These are phyloP conservation scores for Malassezia sp. DNA, from an alignment of 1,284 basidiomycete genomes.

Conservation along the genomic window DNA sequence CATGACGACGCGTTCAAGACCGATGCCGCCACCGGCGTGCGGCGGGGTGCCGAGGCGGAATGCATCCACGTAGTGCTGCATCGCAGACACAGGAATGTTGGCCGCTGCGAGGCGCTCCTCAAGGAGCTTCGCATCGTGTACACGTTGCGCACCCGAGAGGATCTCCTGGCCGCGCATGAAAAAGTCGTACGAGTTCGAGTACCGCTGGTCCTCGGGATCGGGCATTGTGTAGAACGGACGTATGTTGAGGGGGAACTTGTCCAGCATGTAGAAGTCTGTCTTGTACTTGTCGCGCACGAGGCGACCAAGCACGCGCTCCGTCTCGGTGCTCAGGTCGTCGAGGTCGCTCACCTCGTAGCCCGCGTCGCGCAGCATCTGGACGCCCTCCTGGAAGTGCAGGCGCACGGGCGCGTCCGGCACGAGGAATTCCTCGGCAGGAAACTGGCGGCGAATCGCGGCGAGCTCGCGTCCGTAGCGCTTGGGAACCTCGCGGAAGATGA, in stretches of 20 bases:
- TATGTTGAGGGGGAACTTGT: slow-evolving; percentile 44
- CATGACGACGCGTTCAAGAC: slow-evolving; percentile 87
- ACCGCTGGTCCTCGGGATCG: slow-evolving; percentile 40
- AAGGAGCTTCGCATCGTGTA: slow-evolving; percentile 78
- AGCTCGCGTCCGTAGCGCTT: slow-evolving; percentile 69
- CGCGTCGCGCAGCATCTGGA: slow-evolving; percentile 37
- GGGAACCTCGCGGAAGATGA: slow-evolving; percentile 45
- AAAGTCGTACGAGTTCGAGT: slow-evolving; percentile 98
- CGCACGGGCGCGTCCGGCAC: slow-evolving; percentile 39
- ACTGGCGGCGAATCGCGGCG: slow-evolving; percentile 68
- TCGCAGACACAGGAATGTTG: slow-evolving; percentile 67
- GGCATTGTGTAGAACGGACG: slow-evolving; percentile 47
- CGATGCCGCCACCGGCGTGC: slow-evolving; percentile 55
- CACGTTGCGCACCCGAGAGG: slow-evolving; percentile 88
- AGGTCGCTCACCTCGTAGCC: slow-evolving; percentile 39
- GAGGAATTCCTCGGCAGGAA: slow-evolving; percentile 57
- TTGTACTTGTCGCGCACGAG: slow-evolving; percentile 44
- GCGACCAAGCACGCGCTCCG: slow-evolving; percentile 35
- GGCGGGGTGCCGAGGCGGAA: slow-evolving; percentile 90
- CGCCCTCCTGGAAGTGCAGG: slow-evolving; percentile 40
- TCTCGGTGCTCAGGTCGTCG: slow-evolving; percentile 45
- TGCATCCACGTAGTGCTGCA: slow-evolving; percentile 83
- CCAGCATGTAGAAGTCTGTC: slow-evolving; percentile 45
- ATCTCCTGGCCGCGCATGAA: slow-evolving; percentile 99
- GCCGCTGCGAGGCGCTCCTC: slow-evolving; percentile 65